Evolutionary conservation across 805 yeast species (phyloP), one percentile per base, ranked within the genome.

Genomic region (Diddensiella caesifluorescens): DNA sequence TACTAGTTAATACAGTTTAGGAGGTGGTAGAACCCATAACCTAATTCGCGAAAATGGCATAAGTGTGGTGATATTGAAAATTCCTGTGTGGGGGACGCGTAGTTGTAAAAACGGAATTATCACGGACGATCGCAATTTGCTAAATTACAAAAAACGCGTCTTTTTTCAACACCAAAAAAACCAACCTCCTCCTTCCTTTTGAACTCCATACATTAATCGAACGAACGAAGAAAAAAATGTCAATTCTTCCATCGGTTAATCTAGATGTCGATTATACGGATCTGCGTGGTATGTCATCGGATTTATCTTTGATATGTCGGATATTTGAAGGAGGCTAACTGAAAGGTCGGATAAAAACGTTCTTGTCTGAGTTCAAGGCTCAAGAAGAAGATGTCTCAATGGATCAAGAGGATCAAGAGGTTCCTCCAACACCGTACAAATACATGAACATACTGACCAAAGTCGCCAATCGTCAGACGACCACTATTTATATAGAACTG

Each of bases 391-490:
- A 42, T 23, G n/a, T n/a, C n/a, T n/a, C n/a, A n/a, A 46, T 39
- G 34, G 36, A 43, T 18, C 34, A 22, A 22, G 53, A 32, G 18
- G 33, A 40, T 18, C 38, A 41, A 20, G 41, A 23, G 28, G 12
- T 18, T 19, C 15, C 29, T 7, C 26, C 15, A 12, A 38, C 40
- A 12, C 35, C 36, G 16, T 19, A 22, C 10, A 92, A 92, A 61
- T 92, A 92, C 64, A 67, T 83, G 79, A 68, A 67, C 23, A 51
- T 83, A 4, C 67, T 92, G 35, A 95, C 87, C 57, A 68, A 77
- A 51, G 73, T 92, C 23, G 88, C 97, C 45, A 87, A 94, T 61
- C 76, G 98, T 56, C 88, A 89, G 51, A 48, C 70, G 22, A 69
- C 83, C 23, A 76, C 87, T 1, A 55, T 92, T 16, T 69, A 68